A percentile compares a stretch with the other conserved stretches of the same genome.
These are phyloP conservation scores for Zymoseptoria passerinii DNA, from an alignment of 2,329 filamentous ascomycete genomes.

Conservation along the genomic window DNA sequence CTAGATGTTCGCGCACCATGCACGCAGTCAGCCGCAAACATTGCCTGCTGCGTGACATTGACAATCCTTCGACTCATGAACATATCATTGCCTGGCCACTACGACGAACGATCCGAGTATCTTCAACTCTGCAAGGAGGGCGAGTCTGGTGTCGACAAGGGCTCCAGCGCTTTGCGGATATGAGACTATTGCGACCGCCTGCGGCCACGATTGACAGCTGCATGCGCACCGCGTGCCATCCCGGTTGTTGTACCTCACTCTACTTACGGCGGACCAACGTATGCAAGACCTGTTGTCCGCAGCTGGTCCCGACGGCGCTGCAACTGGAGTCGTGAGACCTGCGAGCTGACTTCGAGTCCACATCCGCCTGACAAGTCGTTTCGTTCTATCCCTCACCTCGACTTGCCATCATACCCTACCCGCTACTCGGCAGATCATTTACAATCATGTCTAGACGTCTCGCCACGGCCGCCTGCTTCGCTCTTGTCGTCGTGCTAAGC, in stretches of 20 bases:
- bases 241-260: neutral
- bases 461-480: neutral
- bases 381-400: neutral
- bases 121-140: neutral
- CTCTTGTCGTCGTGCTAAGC: neutral
- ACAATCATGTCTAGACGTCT: neutral
- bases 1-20: neutral
- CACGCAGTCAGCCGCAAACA: neutral
- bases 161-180: neutral
- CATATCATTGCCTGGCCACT: neutral
- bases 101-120: neutral
- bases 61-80: neutral
- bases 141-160: neutral
- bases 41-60: neutral
- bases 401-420: neutral
- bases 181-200: neutral
- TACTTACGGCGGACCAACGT: neutral
- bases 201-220: neutral
- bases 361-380: neutral
- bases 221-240: neutral
- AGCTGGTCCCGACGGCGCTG: neutral
- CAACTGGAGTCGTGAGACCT: neutral
- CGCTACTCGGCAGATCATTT: too few relatives aligned
- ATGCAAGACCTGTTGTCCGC: neutral
- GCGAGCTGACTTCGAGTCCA: neutral